Base-by-base conservation (phyloP, 2,329 filamentous ascomycete genomes). In the Penicillium sp. region DNA sequence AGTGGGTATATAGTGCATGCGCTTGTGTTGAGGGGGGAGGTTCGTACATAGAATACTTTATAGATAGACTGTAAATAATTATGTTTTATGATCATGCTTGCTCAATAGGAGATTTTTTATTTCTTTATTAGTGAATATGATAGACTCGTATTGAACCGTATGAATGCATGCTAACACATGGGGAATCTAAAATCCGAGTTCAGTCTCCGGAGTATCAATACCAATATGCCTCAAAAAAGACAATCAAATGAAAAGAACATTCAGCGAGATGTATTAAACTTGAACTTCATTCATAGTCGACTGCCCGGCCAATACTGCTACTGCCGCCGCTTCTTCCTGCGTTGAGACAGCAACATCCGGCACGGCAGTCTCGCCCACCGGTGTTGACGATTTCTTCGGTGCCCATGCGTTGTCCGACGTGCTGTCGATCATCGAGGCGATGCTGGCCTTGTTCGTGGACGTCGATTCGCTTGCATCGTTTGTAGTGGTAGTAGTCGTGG, bases 1-100 rank as follows among this genome's bases (percentile, higher is more conserved):
- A 84, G 83, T 21, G 92, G 92, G 5, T 96, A 95, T 74, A 85
- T 90, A 28, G 83, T 97, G 7, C 91, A 97, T 75, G 64, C 95
- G 20, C 88, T 91, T 12, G 70, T 92, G 21, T 72, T 92, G 60
- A 79, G 75, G 55, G 60, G 58, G 20, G 26, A 43, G 33, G 16
- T 16, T 21, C 4, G 23, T 8, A 24, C 26, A 46, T 16, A 21
- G 11, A 14, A 43, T 3, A 30, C 21, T 54, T 21, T 33, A 33
- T 47, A 11, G 3, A 14, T 53, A 30, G 11, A 9, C n/a, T n/a
- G n/a, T n/a, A n/a, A n/a, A n/a, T n/a, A n/a, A n/a, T n/a, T n/a
- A n/a, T n/a, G n/a, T n/a, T n/a, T n/a, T n/a, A n/a, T n/a, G n/a
- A n/a, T n/a, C n/a, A n/a, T n/a, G n/a, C n/a, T n/a, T n/a, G n/a